Evolutionary conservation across 345 rosid species (phyloP).

Genomic region (Raphanus sativus): DNA sequence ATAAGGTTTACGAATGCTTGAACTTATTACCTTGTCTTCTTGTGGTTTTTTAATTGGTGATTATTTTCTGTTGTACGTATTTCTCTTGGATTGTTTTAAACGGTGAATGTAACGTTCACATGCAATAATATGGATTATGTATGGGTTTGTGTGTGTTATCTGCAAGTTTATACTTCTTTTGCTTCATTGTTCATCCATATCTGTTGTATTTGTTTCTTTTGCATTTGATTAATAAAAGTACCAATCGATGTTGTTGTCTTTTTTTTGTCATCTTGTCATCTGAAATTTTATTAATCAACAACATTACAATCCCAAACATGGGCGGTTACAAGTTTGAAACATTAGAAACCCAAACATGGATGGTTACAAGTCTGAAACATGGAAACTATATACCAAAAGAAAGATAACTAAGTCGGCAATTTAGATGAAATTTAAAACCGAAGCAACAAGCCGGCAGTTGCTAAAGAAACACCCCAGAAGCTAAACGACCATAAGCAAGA

Average conservation of each 20-base stretch:
- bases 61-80: neutral
- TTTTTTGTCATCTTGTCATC: no score
- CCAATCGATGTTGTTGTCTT: neutral
- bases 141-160: neutral
- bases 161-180: constrained; percentile 24
- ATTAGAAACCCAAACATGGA: no score
- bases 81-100: neutral
- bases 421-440: no score
- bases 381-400: no score
- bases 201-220: constrained; percentile 5
- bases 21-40: neutral
- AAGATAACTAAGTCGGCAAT: no score
- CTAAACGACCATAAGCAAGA: no score
- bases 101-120: constrained; percentile 7
- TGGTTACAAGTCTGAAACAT: no score
- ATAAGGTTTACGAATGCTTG: neutral
- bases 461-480: no score
- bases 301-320: no score
- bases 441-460: no score
- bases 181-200: neutral
- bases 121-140: constrained; percentile 12
- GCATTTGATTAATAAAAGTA: constrained; percentile 19
- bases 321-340: no score
- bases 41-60: neutral
- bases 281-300: no score